Base-by-base conservation (phyloP, 2,329 filamentous ascomycete species). In the Aaosphaeria pasadenensis region DNA sequence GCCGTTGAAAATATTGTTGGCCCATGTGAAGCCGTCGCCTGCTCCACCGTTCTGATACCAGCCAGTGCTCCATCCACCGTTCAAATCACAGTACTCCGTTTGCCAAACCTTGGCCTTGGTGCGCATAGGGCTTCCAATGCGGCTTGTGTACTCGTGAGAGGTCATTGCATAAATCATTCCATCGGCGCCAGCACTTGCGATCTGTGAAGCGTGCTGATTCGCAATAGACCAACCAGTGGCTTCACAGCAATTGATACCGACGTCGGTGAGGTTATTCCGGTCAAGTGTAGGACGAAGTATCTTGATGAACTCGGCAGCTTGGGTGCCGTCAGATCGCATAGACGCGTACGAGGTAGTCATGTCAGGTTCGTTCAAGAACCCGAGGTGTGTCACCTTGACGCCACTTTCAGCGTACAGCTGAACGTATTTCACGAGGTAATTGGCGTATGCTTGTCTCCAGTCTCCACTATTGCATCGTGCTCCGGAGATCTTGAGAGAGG, bases 11-110 rank as follows among this genome's bases (percentile, higher is more conserved):
- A 83, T 74, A 53, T 77, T 76, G 54, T 77, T 76, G 1, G 79
- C 80, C 79, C 78, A 82, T 2, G 77, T 80, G 54, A 78, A 67
- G 5, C 79, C 80, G 51, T 83, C 80, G 35, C 74, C 74, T 0
- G 69, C 61, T 7, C 71, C 74, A 40, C 78, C 77, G 50, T 58
- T 69, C 1, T 55, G 50, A 57, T 78, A 80, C 75, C 77, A 82
- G 1, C 70, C 65, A 4, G 75, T 72, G 49, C 54, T 56, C 62
- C 62, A 64, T 6, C 56, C 51, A 11, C 59, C 62, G 45, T 75
- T 72, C 32, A 80, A 63, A 54, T 80, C 74, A 0, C 70, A 70
- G 40, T 70, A 73, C 58, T 82, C 79, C 2, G 78, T 79, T 51
- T 80, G 70, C 80, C 79, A 82, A 41, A 76, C 73, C 13, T 71